Evolutionary conservation across 495 filamentous ascomycete species (phyloP).

Genomic region (Parathielavia appendiculata): DNA sequence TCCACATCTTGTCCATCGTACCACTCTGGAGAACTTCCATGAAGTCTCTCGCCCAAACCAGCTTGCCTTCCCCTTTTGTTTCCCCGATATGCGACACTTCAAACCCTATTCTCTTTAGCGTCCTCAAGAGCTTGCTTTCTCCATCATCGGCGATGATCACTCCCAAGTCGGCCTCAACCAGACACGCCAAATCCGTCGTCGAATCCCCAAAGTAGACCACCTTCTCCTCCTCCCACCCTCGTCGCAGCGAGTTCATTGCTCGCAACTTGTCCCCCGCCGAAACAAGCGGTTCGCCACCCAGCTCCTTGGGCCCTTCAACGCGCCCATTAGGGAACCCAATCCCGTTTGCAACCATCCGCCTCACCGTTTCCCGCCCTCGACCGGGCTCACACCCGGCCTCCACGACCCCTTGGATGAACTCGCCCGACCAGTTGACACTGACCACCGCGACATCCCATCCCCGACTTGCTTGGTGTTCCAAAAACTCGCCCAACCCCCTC

Average conservation of each 20-base stretch:
- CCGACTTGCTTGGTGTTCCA: slow-evolving; percentile 3
- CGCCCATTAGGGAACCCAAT: slow-evolving; percentile 28
- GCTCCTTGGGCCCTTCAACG: slow-evolving; percentile 32
- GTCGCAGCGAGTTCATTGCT: slow-evolving; percentile 17
- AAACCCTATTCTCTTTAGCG: slow-evolving; percentile 34
- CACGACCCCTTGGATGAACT: slow-evolving; percentile 37
- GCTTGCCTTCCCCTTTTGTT: background rate
- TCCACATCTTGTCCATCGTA: slow-evolving; percentile 19
- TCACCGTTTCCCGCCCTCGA: background rate
- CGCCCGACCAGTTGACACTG: slow-evolving; percentile 43
- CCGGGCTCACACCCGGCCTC: background rate
- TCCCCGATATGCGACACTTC: slow-evolving; percentile 32
- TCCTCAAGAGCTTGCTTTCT: slow-evolving; percentile 32
- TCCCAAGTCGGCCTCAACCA: slow-evolving; percentile 33
- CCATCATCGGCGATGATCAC: slow-evolving; percentile 38
- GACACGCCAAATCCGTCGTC: slow-evolving; percentile 34
- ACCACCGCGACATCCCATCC: slow-evolving; percentile 35
- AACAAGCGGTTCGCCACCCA: slow-evolving; percentile 23
- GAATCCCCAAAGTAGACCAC: slow-evolving; percentile 36
- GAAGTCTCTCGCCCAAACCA: slow-evolving; percentile 33
- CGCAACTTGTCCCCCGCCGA: slow-evolving; percentile 27
- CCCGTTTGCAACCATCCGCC: slow-evolving; percentile 27
- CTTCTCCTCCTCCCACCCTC: background rate
- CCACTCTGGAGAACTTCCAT: slow-evolving; percentile 22
- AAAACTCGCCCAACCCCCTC: slow-evolving; percentile 34